A percentile compares a stretch with the other conserved stretches of the same genome.
Evolutionary conservation across 352 stramenopile genomes (phyloP).

Genomic region (Pythium aquatile): DNA sequence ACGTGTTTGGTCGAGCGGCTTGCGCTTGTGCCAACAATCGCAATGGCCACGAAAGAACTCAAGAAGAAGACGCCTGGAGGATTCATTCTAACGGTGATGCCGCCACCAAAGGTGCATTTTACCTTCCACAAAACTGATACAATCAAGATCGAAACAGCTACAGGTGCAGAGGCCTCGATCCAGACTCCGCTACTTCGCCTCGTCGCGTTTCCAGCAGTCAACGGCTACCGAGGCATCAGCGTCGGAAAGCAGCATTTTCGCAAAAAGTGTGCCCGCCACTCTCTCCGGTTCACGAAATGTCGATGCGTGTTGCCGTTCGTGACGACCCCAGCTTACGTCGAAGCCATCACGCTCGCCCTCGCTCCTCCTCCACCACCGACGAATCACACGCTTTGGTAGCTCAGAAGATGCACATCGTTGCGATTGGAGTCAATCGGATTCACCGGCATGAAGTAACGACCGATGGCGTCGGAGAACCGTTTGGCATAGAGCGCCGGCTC

Average conservation of each 20-base stretch:
- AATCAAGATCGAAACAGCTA: slow-evolving; percentile 9
- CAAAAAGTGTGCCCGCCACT: slow-evolving; percentile 57
- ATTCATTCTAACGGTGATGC: slow-evolving; percentile 41
- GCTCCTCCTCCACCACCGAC: slow-evolving; percentile 17
- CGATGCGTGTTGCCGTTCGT: slow-evolving; percentile 60
- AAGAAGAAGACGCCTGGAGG: slow-evolving; percentile 33
- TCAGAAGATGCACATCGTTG: slow-evolving; percentile 19
- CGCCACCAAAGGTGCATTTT: slow-evolving; percentile 53
- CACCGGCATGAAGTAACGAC: slow-evolving; percentile 97
- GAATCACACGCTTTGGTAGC: neutral
- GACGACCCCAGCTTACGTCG: slow-evolving; percentile 50
- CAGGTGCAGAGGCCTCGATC: neutral
- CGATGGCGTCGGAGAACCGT: slow-evolving; percentile 94
- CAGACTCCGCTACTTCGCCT: slow-evolving; percentile 8
- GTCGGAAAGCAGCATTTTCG: slow-evolving; percentile 51
- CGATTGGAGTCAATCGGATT: slow-evolving; percentile 67
- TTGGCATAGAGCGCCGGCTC: slow-evolving; percentile 96
- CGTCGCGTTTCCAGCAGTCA: slow-evolving; percentile 43
- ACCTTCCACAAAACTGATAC: slow-evolving; percentile 29
- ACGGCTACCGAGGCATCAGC: slow-evolving; percentile 50
- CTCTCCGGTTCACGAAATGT: slow-evolving; percentile 53
- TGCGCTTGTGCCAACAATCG: slow-evolving; percentile 36
- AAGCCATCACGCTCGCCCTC: slow-evolving; percentile 48
- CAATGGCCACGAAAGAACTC: slow-evolving; percentile 58
- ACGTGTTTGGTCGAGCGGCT: slow-evolving; percentile 34